Evolutionary conservation across 1,284 basidiomycete species (phyloP), one percentile per base, ranked within the genome.

Genomic region (Sporisorium exsertum): DNA sequence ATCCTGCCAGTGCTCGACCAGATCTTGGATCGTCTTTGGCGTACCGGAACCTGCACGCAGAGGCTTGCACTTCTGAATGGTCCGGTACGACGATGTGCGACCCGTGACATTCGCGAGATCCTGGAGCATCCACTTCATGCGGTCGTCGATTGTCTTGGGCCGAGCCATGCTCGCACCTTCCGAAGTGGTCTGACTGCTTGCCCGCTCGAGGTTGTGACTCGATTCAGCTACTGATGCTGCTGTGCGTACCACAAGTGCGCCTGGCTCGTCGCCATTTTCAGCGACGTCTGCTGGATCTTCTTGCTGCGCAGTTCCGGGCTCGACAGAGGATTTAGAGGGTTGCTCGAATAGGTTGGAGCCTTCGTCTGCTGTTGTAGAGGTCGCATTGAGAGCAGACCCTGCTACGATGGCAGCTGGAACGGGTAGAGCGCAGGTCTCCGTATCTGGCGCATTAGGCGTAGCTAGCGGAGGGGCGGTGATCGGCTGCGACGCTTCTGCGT

Each of bases 1-100:
- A 26, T 69, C 63, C 20, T 74, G 72, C 72, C 72, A 74, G 15
- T 58, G 27, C 16, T 74, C 59, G 16, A 66, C 63, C 16, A 65
- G 47, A n/a, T 74, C 61, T 18, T 50, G 37, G 5, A 74, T 43
- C 5, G 63, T 69, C 6, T 51, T 42, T 15, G 33, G 46, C 5
- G 63, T 59, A 0, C 66, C 42, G 5, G 12, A 13, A 10, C 72
- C 66, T 4, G 20, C 43, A 26, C 59, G 52, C 5, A 26, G 35
- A 15, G 58, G 58, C 52, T 70, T 69, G 37, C 59, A 59, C 43
- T 57, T 56, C 27, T 70, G 62, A 2, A 74, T 59, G 10, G 66
- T 66, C 9, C 51, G 43, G 61, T 61, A 74, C 10, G 66, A 74
- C 2, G 72, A 74, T 29, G 13, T 13, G 12, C 66, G 63, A 0